Conservation (phyloP, 139 green algal genomes). For the Chlamydomonas applanata region DNA sequence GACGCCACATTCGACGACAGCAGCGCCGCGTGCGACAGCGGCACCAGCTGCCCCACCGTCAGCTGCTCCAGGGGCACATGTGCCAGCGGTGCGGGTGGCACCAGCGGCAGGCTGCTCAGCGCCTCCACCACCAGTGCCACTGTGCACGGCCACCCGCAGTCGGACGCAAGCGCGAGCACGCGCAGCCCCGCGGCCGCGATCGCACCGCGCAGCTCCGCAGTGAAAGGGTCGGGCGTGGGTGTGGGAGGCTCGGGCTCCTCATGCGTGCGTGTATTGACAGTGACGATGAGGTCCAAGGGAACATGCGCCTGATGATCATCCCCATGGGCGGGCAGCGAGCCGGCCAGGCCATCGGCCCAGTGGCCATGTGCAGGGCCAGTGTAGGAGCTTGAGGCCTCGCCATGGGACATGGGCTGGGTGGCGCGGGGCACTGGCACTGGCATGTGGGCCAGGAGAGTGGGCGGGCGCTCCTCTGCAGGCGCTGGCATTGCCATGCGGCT, state of each 20-base stretch:
- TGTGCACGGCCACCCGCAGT: constrained; percentile 6
- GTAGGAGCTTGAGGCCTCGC: background rate
- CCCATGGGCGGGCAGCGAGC: background rate
- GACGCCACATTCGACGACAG: background rate
- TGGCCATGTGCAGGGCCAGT: background rate
- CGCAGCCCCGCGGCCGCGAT: background rate
- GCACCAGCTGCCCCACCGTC: background rate
- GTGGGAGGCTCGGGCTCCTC: background rate
- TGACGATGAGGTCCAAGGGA: background rate
- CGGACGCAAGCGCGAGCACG: background rate
- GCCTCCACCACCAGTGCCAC: background rate
- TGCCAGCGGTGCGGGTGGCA: background rate
- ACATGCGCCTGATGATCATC: background rate
- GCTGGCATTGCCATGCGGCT: too few species aligned
- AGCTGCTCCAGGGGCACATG: background rate
- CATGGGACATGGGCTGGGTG: too few species aligned
- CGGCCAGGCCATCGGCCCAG: background rate
- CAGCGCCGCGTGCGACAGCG: background rate
- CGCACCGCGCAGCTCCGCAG: background rate
- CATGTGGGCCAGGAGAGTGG: too few species aligned
- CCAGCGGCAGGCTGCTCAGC: background rate
- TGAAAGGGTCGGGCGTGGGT: background rate
- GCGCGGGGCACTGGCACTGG: too few species aligned
- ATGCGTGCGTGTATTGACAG: too few species aligned
- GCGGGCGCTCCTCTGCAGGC: too few species aligned